A percentile compares a stretch with the other conserved stretches of the same genome.
phyloP scores from a whole-genome alignment of 2,329 filamentous ascomycete genomes.

The Myriosclerotinia curreyana region DNA sequence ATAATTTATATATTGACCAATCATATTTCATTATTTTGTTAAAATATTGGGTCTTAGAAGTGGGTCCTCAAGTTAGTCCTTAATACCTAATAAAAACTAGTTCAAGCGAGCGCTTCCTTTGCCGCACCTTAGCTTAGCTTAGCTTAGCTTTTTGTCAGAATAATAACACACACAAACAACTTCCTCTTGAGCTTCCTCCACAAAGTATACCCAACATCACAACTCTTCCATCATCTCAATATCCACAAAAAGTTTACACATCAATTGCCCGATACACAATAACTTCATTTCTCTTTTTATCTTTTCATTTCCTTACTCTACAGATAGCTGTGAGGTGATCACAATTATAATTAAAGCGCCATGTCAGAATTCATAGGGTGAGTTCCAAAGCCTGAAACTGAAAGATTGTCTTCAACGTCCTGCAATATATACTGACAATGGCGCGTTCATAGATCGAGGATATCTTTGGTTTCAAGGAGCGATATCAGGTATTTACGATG shows the following conservation, averaged over 20 bases:
- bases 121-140: constrained; percentile 9
- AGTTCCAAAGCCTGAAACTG: constrained; percentile 29
- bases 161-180: constrained; percentile 18
- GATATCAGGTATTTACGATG: constrained; percentile 76
- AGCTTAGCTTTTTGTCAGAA: constrained; percentile 20
- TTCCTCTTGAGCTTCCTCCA: constrained; percentile 4
- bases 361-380: constrained; percentile 63
- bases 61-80: background rate
- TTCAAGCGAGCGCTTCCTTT: constrained; percentile 20
- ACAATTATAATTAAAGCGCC: constrained; percentile 29
- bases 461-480: constrained; percentile 95
- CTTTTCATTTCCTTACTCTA: constrained; percentile 16
- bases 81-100: no score
- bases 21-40: background rate
- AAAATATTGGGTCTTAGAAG: background rate
- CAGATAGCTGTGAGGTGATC: constrained; percentile 38
- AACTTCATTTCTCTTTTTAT: constrained; percentile 17
- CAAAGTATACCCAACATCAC: constrained; percentile 7
- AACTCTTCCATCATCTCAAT: constrained; percentile 3
- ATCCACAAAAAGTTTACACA: background rate
- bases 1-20: background rate
- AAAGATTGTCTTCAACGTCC: constrained; percentile 7
- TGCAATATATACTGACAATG: constrained; percentile 30
- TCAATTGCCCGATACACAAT: constrained; percentile 22
- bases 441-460: constrained; percentile 65